Conservation (phyloP, 2,329 filamentous ascomycete genomes). For the Endoconidiophora polonica region DNA sequence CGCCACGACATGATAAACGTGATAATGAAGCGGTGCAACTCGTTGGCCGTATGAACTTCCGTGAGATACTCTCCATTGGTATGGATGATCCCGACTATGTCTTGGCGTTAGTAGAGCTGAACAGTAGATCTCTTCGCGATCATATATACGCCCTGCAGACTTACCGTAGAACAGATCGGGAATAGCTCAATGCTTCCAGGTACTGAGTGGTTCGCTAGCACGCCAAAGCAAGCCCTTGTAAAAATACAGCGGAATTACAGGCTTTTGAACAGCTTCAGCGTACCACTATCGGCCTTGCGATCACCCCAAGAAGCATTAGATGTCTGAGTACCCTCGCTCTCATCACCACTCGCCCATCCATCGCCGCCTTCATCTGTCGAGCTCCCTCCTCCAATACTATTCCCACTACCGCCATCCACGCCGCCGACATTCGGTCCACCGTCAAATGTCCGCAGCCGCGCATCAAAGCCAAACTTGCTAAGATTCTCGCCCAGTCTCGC, state of each 20-base stretch:
- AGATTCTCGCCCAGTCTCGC: slow-evolving; percentile 28
- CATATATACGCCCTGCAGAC: slow-evolving; percentile 21
- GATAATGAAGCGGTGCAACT: slow-evolving; percentile 42
- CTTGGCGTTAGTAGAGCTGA: neutral
- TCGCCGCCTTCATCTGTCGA: slow-evolving; percentile 12
- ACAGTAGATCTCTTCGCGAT: slow-evolving; percentile 32
- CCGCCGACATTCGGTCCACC: slow-evolving; percentile 7
- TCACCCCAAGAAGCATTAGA: slow-evolving; percentile 15
- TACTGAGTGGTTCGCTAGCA: slow-evolving; percentile 37
- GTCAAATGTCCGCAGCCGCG: slow-evolving; percentile 35
- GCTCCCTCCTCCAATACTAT: slow-evolving; percentile 14
- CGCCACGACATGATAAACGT: slow-evolving; percentile 48
- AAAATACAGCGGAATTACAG: slow-evolving; percentile 47
- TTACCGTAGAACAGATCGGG: slow-evolving; percentile 19
- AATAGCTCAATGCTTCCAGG: slow-evolving; percentile 49
- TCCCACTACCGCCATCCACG: slow-evolving; percentile 13
- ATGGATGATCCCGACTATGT: slow-evolving; percentile 44
- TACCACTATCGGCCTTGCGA: slow-evolving; percentile 19
- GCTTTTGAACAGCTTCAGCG: slow-evolving; percentile 37
- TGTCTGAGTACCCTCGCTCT: slow-evolving; percentile 20
- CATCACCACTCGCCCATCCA: slow-evolving; percentile 17
- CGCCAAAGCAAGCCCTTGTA: slow-evolving; percentile 49
- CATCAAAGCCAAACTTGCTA: slow-evolving; percentile 44
- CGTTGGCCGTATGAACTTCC: slow-evolving; percentile 35
- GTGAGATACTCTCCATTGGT: slow-evolving; percentile 44